Base-by-base conservation (phyloP, 176 grass and related monocot genomes). In the Metroxylon sagu region DNA sequence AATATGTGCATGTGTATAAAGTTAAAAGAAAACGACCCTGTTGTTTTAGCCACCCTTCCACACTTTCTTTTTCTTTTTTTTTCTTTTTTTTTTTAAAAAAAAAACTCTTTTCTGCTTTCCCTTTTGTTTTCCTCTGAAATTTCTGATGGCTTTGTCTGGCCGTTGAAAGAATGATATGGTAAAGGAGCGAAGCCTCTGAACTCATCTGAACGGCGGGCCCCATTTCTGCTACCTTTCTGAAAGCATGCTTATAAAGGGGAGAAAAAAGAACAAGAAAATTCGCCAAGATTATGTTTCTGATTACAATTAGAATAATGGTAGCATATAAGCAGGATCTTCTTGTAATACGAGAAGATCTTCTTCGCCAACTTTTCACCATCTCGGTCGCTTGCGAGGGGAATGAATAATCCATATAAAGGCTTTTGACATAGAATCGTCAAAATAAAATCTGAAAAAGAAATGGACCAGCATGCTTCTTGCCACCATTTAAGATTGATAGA, bases 121-220 rank as follows among this genome's bases (percentile, higher is more conserved):
- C 23, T 25, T 56, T 60, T 35, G 25, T 29, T 60, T 60, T n/a
- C 7, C 35, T 29, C 35, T 60, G 58, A n/a, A 30, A 18, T 60
- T 31, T 60, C 58, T 60, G 58, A 60, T 60, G 58, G 58, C 58
- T 29, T 4, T 60, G 58, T 60, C 58, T 29, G 26, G 7, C 17
- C 29, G 7, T 60, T 60, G 5, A 60, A 60, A 60, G 58, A 60
- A 60, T 60, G 58, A 60, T 60, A 17, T 60, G 58, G 16, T n/a
- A 60, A 60, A 39, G 58, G 27, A 60, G 58, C 16, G 58, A 29
- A 60, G 15, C 58, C 28, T 60, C 58, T 60, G 28, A 30, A n/a
- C 58, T 60, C 58, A 60, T 60, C 17, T 19, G 58, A 60, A 27
- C 28, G 10, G 58, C 30, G 58, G 58, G 27, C 16, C 26, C 29